Evolutionary conservation across 2,329 filamentous ascomycete genomes (phyloP).

Genomic region (Plectosphaerella sp.): DNA sequence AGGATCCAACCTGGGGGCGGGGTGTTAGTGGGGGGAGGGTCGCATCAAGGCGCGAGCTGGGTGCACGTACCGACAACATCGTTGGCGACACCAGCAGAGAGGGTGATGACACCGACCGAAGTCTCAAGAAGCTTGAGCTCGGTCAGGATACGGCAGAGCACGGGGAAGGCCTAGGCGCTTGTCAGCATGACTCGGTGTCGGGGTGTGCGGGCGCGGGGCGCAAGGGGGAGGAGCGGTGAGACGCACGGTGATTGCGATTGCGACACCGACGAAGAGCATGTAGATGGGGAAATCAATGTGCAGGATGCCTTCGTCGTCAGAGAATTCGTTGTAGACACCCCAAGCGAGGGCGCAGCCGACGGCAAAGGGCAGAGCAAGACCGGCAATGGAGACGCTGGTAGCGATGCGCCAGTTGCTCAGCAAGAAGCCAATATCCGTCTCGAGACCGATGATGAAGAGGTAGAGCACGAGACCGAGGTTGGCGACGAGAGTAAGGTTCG

Average conservation of each 20-base stretch:
- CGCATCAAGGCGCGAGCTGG: constrained; percentile 1
- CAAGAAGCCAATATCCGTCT: constrained; percentile 77
- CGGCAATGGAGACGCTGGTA: constrained; percentile 69
- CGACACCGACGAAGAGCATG: constrained; percentile 79
- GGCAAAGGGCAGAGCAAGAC: constrained; percentile 79
- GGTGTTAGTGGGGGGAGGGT: constrained; percentile 61
- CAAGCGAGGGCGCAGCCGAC: constrained; percentile 76
- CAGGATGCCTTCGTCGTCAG: constrained; percentile 30
- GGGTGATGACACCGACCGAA: constrained; percentile 79
- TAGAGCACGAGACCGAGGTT: constrained; percentile 82
- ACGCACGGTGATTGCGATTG: constrained; percentile 72
- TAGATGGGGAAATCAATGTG: constrained; percentile 50
- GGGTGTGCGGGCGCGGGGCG: not conserved
- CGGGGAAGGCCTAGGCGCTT: constrained; percentile 60
- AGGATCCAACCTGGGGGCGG: constrained; percentile 82
- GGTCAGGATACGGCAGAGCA: constrained; percentile 88
- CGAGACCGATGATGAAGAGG: constrained; percentile 81
- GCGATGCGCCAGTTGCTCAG: constrained; percentile 77
- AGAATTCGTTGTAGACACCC: constrained; percentile 74
- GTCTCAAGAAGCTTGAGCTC: constrained; percentile 83
- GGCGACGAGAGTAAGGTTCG: constrained; percentile 70
- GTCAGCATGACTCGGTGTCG: constrained; percentile 21
- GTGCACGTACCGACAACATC: constrained; percentile 54
- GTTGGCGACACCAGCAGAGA: constrained; percentile 89
- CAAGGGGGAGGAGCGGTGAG: not conserved